Base-by-base conservation (phyloP, 2,329 filamentous ascomycete species). In the Iodosphaeria phyllophila region DNA sequence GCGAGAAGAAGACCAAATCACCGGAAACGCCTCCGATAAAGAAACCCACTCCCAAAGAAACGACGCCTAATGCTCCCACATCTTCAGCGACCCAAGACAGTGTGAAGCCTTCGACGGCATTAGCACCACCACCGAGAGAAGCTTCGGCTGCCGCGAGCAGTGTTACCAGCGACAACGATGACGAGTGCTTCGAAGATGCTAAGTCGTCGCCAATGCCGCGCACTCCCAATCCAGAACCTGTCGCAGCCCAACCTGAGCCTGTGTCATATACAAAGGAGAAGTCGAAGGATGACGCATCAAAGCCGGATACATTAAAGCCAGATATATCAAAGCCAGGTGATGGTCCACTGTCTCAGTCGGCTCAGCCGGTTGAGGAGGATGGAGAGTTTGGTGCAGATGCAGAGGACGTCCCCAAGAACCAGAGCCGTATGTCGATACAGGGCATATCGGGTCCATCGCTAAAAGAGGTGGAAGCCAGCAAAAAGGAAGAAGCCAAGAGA, bases 111-210 rank as follows among this genome's bases (percentile, higher is more conserved):
- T n/a, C n/a, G n/a, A n/a, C n/a, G n/a, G n/a, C n/a, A 18, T 20
- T 13, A 20, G 24, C 26, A 16, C 5, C 15, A 12, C 15, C 18
- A 5, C 18, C 28, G n/a, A 28, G n/a, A 13, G 9, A 11, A 11
- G 13, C 19, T n/a, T 14, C 12, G 7, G 19, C n/a, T 16, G 20
- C n/a, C n/a, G 8, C 29, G 10, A 25, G 13, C 6, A 18, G 15
- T 13, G 13, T 28, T 8, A 22, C 28, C 6, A 28, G 34, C 11
- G 50, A 53, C 22, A 47, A 45, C 23, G 51, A 51, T 21, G 48
- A 49, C 20, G 50, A 56, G 19, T 41, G 48, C 32, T 54, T 41
- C 38, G 45, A 50, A 34, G 49, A 51, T 37, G 41, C 42, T n/a
- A 37, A 41, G 21, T 43, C 38, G 31, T 48, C 37, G 19, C 47